A percentile compares a stretch with the other conserved stretches of the same genome.
Conservation (phyloP, 1,284 basidiomycete genomes). For the Pholiota adiposa region DNA sequence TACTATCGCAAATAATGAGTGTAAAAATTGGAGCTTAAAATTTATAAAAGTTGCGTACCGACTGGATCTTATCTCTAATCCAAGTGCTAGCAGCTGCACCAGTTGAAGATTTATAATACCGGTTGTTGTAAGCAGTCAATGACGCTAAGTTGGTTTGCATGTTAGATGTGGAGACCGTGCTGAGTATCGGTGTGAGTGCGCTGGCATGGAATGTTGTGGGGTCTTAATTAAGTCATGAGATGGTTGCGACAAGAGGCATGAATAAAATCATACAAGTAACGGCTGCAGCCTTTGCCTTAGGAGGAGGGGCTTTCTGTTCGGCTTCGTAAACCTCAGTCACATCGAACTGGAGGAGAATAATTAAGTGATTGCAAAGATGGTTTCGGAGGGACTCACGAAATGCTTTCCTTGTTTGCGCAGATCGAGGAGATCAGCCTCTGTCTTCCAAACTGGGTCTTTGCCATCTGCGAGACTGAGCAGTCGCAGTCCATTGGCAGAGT, state of each 20-base stretch:
- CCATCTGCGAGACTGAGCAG: constrained; percentile 52
- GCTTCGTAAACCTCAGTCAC: constrained; percentile 60
- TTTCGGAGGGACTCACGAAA: constrained; percentile 33
- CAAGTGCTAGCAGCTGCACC: constrained; percentile 44
- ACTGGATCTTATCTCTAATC: constrained; percentile 39
- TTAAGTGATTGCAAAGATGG: background rate
- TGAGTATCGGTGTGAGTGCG: constrained; percentile 41
- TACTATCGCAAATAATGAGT: constrained; percentile 2
- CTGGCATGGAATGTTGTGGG: constrained; percentile 43
- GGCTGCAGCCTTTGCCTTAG: constrained; percentile 25
- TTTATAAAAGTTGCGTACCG: constrained; percentile 26
- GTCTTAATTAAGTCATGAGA: constrained; percentile 27
- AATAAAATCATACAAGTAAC: constrained; percentile 31
- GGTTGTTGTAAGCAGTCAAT: constrained; percentile 49
- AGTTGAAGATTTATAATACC: constrained; percentile 47
- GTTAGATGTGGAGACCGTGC: constrained; percentile 42
- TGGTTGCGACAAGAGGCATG: background rate
- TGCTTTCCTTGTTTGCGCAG: constrained; percentile 36
- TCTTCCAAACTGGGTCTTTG: constrained; percentile 53
- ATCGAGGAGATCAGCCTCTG: constrained; percentile 41
- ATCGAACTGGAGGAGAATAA: constrained; percentile 37
- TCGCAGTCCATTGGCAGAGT: constrained; percentile 44
- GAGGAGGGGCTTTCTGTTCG: constrained; percentile 33
- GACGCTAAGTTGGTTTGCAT: constrained; percentile 44
- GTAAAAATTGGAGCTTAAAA: background rate